Evolutionary conservation across 2,329 filamentous ascomycete species (phyloP), one percentile per base, ranked within the genome.

Genomic region (Acarospora socialis): DNA sequence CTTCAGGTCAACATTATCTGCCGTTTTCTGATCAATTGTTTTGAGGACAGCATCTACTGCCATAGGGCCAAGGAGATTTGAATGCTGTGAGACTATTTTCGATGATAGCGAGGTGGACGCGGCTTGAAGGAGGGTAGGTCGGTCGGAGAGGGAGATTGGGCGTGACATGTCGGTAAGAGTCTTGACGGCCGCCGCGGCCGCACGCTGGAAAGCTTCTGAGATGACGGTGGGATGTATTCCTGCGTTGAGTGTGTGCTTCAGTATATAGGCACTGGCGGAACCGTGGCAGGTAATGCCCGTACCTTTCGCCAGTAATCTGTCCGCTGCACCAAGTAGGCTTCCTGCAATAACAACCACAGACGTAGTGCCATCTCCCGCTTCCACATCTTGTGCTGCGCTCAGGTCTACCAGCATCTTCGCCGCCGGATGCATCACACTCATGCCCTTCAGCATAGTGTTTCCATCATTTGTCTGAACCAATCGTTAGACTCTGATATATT

Each of bases 401-500:
- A 98, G 72, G 58, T 98, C 86, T 51, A 98, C 90, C 46, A 98
- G 70, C 90, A 98, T 98, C 66, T 93, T 94, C 31, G 90, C 90
- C 29, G 92, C 92, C n/a, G 90, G 90, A 55, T 98, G 90, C 79
- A 98, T 84, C 45, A 98, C 90, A 44, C 82, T 81, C 90, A 98
- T 95, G 66, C 87, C 87, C 65, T 81, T 92, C 53, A 98, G 65
- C 87, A 98, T 98, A 36, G 90, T 98, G 65, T 92, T 92, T 57
- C 90, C 90, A 61, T 98, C 90, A 67, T 98, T 98, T 52, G 90
- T 98, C 61, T 65, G 43, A 40, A 41, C 38, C 39, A 38, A 14
- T 16, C 40, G 41, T 59, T 44, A 54, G 55, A 33, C 25, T 49
- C 33, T n/a, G n/a, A n/a, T n/a, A n/a, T n/a, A n/a, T n/a, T n/a